Base-by-base conservation (phyloP, 75 land plant genomes). In the Chamaecyparis obtusa region DNA sequence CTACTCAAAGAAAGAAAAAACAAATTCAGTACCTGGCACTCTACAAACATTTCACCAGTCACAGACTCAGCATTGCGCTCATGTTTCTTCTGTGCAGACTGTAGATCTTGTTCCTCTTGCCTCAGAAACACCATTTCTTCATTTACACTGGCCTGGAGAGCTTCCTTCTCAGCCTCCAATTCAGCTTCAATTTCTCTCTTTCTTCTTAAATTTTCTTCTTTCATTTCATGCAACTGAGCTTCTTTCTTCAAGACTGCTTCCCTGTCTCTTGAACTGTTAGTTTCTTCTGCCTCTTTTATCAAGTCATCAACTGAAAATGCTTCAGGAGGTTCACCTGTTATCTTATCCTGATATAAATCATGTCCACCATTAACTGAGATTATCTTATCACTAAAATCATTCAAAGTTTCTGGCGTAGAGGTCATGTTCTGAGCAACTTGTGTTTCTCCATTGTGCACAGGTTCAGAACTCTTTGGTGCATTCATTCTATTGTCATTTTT, bases 41-140 rank as follows among this genome's bases (percentile, higher is more conserved):
- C 99, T 57, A 95, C 90, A 90, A 97, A 98, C 99, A 98, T 98
- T 87, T 98, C 99, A 87, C 93, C 91, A 83, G 93, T 98, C 19
- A 97, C 99, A 88, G 96, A 93, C 87, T 95, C 99, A 19, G 99
- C 99, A 94, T 97, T 94, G 2, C 99, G 91, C 84, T 98, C 99
- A 85, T 94, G 91, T 89, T 91, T 94, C 86, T 92, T 95, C 90
- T 95, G 95, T 85, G 93, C 92, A 88, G 89, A 92, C 60, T 91
- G 95, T 24, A 98, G 92, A 72, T 91, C 87, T n/a, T 81, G 51
- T 60, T 90, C 91, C 85, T 98, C 99, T 84, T 95, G 89, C 64
- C 74, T 87, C 60, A 98, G 87, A 56, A 88, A 44, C 67, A 86
- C 89, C 67, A 96, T 89, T 90, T 97, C 99, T 8, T 93, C 94